Conservation (phyloP, 176 grass and related monocot genomes). For the Aegilops tauschii region DNA sequence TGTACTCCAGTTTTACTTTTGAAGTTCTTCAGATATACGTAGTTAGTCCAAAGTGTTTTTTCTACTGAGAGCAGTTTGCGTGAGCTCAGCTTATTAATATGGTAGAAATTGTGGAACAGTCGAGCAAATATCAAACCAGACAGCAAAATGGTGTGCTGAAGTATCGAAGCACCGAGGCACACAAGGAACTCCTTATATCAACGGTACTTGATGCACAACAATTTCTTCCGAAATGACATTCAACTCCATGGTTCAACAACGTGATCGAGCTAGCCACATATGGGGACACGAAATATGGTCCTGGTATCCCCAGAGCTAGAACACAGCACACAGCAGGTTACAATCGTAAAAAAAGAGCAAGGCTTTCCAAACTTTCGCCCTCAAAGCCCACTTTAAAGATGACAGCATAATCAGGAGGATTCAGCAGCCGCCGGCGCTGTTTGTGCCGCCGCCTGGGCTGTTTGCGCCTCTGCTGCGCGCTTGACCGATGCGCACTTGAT, state of each 20-base stretch:
- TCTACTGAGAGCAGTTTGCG: background rate
- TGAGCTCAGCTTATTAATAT: background rate
- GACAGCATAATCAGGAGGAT: constrained; percentile 26
- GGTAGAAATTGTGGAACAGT: too few species aligned
- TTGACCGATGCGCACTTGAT: constrained; percentile 79
- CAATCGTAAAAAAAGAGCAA: constrained; percentile 21
- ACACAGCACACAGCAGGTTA: constrained; percentile 31
- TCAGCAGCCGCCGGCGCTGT: constrained; percentile 33
- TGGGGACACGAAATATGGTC: constrained; percentile 27
- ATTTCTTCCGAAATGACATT: constrained; percentile 18
- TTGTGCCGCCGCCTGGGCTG: constrained; percentile 25
- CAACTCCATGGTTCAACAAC: constrained; percentile 30
- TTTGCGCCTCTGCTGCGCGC: constrained; percentile 39
- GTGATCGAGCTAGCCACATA: constrained; percentile 33
- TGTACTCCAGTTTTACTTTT: background rate
- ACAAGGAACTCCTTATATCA: background rate
- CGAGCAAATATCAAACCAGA: too few species aligned
- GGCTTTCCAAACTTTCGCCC: constrained; percentile 24
- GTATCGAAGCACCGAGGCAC: too few species aligned
- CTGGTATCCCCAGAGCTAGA: constrained; percentile 23
- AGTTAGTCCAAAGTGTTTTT: background rate
- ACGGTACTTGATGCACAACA: constrained; percentile 12
- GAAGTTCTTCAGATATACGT: background rate
- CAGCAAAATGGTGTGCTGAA: too few species aligned
- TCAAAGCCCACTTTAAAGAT: background rate